These are phyloP conservation scores for Boletus sp. DNA, from an alignment of 768 basidiomycete species.

Conservation along the genomic window DNA sequence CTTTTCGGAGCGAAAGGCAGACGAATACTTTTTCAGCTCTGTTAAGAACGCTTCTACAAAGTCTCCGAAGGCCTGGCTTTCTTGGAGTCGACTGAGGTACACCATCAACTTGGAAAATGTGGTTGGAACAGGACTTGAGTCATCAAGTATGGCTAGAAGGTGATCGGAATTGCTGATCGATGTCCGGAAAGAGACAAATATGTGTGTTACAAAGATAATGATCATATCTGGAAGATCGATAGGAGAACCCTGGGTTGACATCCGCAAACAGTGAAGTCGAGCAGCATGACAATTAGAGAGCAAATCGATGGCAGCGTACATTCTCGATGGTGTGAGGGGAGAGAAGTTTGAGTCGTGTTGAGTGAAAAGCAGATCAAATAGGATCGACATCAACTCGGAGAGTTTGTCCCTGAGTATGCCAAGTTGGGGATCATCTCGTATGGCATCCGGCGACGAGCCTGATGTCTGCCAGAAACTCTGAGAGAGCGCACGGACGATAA, in stretches of 20 bases:
- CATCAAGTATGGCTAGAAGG: slow-evolving; percentile 27
- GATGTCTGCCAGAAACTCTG: slow-evolving; percentile 12
- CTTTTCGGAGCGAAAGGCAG: slow-evolving; percentile 32
- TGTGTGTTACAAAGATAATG: slow-evolving; percentile 19
- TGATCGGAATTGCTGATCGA: slow-evolving; percentile 2
- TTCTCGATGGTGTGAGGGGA: slow-evolving; percentile 3
- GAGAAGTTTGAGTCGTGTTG: not conserved
- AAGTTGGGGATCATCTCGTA: not conserved
- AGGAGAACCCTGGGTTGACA: slow-evolving; percentile 1
- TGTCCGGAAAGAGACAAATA: slow-evolving; percentile 13
- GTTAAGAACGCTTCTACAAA: slow-evolving; percentile 26
- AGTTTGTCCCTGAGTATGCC: slow-evolving; percentile 18
- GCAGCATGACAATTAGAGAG: slow-evolving; percentile 23
- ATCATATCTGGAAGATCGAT: slow-evolving; percentile 27
- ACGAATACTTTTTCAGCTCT: slow-evolving; percentile 25
- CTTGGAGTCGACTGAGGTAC: slow-evolving; percentile 15
- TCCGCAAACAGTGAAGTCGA: slow-evolving; percentile 18
- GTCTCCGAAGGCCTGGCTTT: slow-evolving; percentile 6
- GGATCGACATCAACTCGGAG: slow-evolving; percentile 18
- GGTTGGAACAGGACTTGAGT: slow-evolving; percentile 28
- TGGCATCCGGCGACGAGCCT: not conserved
- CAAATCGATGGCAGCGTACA: slow-evolving; percentile 22
- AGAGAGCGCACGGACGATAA: slow-evolving; percentile 31
- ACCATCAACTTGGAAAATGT: slow-evolving; percentile 33
- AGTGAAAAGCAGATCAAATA: slow-evolving; percentile 25